A percentile compares a stretch with the other conserved stretches of the same genome.
Evolutionary conservation across 352 stramenopile genomes (phyloP).

Genomic region (Globisporangium ultimum): DNA sequence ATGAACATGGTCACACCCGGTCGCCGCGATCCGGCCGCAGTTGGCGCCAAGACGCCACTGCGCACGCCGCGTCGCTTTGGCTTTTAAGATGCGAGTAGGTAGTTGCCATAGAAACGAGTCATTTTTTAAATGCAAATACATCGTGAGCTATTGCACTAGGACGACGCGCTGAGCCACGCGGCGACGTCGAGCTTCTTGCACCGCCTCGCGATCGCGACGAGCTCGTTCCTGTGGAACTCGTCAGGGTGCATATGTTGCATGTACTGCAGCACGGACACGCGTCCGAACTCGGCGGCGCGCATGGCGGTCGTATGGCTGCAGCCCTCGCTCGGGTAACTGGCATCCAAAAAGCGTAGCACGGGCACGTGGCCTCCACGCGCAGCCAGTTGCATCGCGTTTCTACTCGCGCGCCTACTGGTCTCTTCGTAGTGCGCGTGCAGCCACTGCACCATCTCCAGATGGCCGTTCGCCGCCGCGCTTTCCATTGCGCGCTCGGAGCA

Average conservation of each 20-base stretch:
- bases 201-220: conserved; percentile 2
- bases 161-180: conserved; percentile 1
- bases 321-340: not conserved
- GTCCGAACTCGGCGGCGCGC: conserved; percentile 4
- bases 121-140: not conserved
- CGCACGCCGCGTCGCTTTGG: conserved; percentile 71
- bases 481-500: conserved; percentile 9
- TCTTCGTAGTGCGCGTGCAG: conserved; percentile 3
- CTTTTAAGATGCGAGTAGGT: conserved; percentile 4
- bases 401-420: not conserved
- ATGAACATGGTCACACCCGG: conserved; percentile 64
- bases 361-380: conserved; percentile 9
- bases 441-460: conserved; percentile 6
- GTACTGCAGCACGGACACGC: conserved; percentile 6
- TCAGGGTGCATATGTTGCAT: conserved; percentile 1
- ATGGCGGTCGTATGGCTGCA: not conserved
- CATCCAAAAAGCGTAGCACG: conserved; percentile 3
- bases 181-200: not conserved
- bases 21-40: conserved; percentile 22
- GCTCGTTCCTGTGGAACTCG: not conserved
- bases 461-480: conserved; percentile 1
- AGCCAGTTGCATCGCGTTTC: conserved; percentile 5
- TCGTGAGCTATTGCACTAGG: no score
- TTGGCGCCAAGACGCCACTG: conserved; percentile 39
- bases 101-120: not conserved